These are phyloP conservation scores for Tulasnella calospora DNA, from an alignment of 768 basidiomycete species.

Conservation along the genomic window DNA sequence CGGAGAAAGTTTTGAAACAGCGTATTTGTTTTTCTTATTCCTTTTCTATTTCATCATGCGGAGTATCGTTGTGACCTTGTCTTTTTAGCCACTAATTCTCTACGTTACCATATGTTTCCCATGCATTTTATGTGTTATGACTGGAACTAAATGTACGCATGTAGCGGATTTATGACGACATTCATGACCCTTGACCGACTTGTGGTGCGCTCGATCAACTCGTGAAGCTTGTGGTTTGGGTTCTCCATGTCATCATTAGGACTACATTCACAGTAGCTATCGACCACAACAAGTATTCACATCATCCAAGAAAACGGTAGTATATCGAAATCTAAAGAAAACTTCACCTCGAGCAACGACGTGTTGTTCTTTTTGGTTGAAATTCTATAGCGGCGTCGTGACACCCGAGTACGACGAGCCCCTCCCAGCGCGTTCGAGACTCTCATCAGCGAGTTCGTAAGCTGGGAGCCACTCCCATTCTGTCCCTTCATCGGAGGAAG, in stretches of 20 bases:
- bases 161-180: not conserved
- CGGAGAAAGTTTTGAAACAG: not conserved
- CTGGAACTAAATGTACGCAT: not conserved
- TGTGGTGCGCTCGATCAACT: too few species aligned
- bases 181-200: not conserved
- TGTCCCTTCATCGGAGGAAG: constrained; percentile 6
- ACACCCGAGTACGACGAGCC: not conserved
- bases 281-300: too few species aligned
- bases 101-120: not conserved
- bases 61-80: too few species aligned
- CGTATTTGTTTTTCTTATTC: not conserved
- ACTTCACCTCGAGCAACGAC: not conserved
- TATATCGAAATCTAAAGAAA: not conserved
- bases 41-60: not conserved
- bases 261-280: too few species aligned
- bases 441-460: constrained; percentile 70
- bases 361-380: not conserved
- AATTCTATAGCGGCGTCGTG: not conserved
- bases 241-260: too few species aligned
- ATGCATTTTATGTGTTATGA: not conserved
- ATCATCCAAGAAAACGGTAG: not conserved
- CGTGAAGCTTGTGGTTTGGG: too few species aligned
- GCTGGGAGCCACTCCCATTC: constrained; percentile 59
- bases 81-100: too few species aligned
- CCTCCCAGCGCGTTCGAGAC: constrained; percentile 53